Percentiles rank a stretch among this genome's conserved stretches.
These are phyloP conservation scores for Moesziomyces sp. DNA, from an alignment of 1,284 basidiomycete genomes.

Conservation along the genomic window DNA sequence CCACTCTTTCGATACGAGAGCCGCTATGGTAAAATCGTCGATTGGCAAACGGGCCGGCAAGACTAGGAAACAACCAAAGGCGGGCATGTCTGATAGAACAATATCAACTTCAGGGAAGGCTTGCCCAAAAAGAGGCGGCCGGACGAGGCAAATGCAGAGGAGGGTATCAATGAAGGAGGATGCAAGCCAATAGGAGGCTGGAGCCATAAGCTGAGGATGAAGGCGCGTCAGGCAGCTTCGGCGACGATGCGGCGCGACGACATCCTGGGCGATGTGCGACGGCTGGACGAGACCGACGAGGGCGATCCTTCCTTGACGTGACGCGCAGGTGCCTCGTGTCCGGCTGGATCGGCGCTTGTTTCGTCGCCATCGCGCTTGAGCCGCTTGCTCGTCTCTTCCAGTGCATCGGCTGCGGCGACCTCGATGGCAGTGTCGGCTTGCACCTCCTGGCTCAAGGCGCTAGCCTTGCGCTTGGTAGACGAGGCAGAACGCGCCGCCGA, in stretches of 20 bases:
- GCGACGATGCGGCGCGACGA: slow-evolving; percentile 22
- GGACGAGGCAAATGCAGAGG: neutral
- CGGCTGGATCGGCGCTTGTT: slow-evolving; percentile 1
- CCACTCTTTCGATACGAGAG: too few relatives aligned
- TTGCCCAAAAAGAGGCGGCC: neutral
- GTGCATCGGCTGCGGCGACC: neutral
- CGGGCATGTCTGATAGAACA: too few relatives aligned
- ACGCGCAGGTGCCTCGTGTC: slow-evolving; percentile 6
- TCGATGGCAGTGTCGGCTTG: slow-evolving; percentile 12
- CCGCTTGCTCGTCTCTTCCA: slow-evolving; percentile 33
- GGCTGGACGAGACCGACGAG: slow-evolving; percentile 37
- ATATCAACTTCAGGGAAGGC: neutral
- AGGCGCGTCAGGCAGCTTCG: slow-evolving; percentile 13
- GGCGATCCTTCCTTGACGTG: slow-evolving; percentile 27
- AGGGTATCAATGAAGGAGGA: neutral
- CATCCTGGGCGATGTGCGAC: slow-evolving; percentile 47
- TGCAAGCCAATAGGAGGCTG: neutral
- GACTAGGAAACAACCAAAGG: too few relatives aligned
- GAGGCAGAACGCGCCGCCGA: slow-evolving; percentile 3
- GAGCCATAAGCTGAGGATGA: neutral
- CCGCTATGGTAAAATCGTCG: neutral
- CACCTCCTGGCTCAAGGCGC: slow-evolving; percentile 44
- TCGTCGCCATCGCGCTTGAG: slow-evolving; percentile 15
- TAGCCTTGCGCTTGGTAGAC: slow-evolving; percentile 43
- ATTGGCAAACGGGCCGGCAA: neutral